Conservation (phyloP, 2,329 filamentous ascomycete species). For the Scopulariopsis brevicaulis region DNA sequence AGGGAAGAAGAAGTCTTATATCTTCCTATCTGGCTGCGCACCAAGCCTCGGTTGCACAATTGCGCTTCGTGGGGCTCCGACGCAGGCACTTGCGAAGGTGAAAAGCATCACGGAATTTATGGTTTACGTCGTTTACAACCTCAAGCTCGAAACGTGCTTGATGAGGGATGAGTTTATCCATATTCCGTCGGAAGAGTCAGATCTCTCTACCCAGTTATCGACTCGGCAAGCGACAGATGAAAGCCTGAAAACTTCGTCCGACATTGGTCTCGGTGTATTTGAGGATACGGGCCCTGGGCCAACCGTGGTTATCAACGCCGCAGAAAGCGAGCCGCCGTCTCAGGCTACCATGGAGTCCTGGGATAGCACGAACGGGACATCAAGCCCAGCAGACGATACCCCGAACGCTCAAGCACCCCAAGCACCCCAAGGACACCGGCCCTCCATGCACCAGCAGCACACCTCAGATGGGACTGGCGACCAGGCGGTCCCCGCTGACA, state of each 20-base stretch:
- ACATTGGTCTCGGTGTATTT: background rate
- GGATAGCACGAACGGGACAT: background rate
- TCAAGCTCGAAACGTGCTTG: conserved; percentile 89
- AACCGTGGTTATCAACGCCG: conserved; percentile 21
- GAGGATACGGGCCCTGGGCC: conserved; percentile 13
- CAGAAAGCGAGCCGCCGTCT: conserved; percentile 23
- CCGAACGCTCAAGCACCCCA: background rate
- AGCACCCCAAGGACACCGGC: background rate
- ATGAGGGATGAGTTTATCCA: conserved; percentile 88
- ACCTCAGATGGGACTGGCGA: background rate
- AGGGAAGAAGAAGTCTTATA: conserved; percentile 83
- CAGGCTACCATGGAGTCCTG: conserved; percentile 14
- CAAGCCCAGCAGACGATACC: background rate
- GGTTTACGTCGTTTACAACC: conserved; percentile 97
- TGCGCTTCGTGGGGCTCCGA: conserved; percentile 71
- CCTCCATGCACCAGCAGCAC: background rate
- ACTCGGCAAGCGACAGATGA: conserved; percentile 14
- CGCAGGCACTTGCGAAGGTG: conserved; percentile 59
- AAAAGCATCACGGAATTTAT: conserved; percentile 97
- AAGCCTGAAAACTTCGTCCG: background rate
- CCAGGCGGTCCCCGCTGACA: conserved; percentile 36
- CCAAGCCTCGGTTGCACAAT: conserved; percentile 92
- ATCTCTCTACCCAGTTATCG: conserved; percentile 6
- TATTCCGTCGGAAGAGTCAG: conserved; percentile 53
- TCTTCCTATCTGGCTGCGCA: conserved; percentile 84